Conservation (phyloP, 2,329 filamentous ascomycete species). For the Cucurbitaria berberidis region DNA sequence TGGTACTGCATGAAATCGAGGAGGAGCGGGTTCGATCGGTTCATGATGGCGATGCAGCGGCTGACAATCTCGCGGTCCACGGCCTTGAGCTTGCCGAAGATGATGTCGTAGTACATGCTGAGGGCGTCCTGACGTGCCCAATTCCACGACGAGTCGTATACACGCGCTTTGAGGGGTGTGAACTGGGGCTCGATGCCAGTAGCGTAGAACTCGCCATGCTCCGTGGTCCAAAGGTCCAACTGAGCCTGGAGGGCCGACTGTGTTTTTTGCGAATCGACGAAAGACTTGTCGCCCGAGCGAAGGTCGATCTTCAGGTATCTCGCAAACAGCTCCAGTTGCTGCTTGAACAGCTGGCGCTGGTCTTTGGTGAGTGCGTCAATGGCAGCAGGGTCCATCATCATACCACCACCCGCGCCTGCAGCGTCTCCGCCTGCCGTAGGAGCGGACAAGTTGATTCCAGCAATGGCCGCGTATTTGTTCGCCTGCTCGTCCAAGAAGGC, state of each 20-base stretch:
- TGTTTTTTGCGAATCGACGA: constrained; percentile 81
- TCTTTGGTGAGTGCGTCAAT: constrained; percentile 97
- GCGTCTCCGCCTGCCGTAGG: constrained; percentile 73
- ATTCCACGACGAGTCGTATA: constrained; percentile 99
- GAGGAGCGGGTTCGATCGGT: constrained; percentile 92
- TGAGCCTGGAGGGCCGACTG: constrained; percentile 89
- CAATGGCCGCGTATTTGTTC: constrained; percentile 85
- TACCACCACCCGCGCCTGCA: constrained; percentile 76
- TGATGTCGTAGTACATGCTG: constrained; percentile 99
- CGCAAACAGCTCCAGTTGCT: constrained; percentile 93
- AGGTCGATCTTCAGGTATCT: constrained; percentile 97
- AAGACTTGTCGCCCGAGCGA: constrained; percentile 93
- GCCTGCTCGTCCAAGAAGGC: constrained; percentile 85
- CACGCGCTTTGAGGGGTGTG: constrained; percentile 88
- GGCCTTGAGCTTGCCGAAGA: constrained; percentile 90
- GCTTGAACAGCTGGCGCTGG: constrained; percentile 94
- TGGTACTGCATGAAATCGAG: constrained; percentile 99
- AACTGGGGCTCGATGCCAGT: constrained; percentile 93
- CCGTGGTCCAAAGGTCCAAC: constrained; percentile 90
- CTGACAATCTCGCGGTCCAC: constrained; percentile 98
- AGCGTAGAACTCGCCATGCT: constrained; percentile 97
- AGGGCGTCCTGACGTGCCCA: constrained; percentile 98
- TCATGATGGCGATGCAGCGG: constrained; percentile 99
- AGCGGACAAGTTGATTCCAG: constrained; percentile 82
- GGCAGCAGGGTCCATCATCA: constrained; percentile 99